Evolutionary conservation across 176 grass and related monocot species (phyloP).

Genomic region (Neostapfia colusana): DNA sequence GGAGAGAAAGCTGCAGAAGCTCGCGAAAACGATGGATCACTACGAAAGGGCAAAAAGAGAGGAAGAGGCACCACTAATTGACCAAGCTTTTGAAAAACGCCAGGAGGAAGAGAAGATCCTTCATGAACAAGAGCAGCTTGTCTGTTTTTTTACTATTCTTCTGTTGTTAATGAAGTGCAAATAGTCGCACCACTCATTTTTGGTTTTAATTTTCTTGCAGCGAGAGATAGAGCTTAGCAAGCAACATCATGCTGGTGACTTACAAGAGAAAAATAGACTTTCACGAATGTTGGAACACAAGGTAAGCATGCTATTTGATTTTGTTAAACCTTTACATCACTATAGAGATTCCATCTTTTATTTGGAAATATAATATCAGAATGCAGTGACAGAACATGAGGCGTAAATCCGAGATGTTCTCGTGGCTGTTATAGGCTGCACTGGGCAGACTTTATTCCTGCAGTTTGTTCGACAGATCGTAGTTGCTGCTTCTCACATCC

Average conservation of each 20-base stretch:
- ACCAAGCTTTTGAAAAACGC: slow-evolving; percentile 69
- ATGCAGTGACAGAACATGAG: too few species aligned
- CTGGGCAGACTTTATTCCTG: background rate
- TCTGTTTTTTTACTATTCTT: slow-evolving; percentile 29
- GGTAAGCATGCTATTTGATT: slow-evolving; percentile 42
- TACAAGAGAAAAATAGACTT: slow-evolving; percentile 85
- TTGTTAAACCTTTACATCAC: background rate
- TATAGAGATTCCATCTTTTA: too few species aligned
- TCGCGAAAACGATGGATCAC: slow-evolving; percentile 90
- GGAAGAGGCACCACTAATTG: slow-evolving; percentile 84
- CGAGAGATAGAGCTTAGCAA: slow-evolving; percentile 87
- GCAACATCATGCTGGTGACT: slow-evolving; percentile 81
- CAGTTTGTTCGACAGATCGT: too few species aligned
- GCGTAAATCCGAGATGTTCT: background rate
- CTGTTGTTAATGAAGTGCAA: slow-evolving; percentile 8
- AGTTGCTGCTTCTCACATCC: background rate
- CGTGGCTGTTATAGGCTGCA: too few species aligned
- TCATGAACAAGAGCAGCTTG: slow-evolving; percentile 88
- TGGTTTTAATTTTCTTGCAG: slow-evolving; percentile 46
- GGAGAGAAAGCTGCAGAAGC: slow-evolving; percentile 76
- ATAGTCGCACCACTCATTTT: slow-evolving; percentile 1
- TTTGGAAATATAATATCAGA: too few species aligned
- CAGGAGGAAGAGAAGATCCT: slow-evolving; percentile 73
- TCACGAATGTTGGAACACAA: slow-evolving; percentile 77
- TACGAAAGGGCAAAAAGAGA: slow-evolving; percentile 85